Evolutionary conservation across 2,329 filamentous ascomycete genomes (phyloP).

Genomic region (Talaromyces sp.): DNA sequence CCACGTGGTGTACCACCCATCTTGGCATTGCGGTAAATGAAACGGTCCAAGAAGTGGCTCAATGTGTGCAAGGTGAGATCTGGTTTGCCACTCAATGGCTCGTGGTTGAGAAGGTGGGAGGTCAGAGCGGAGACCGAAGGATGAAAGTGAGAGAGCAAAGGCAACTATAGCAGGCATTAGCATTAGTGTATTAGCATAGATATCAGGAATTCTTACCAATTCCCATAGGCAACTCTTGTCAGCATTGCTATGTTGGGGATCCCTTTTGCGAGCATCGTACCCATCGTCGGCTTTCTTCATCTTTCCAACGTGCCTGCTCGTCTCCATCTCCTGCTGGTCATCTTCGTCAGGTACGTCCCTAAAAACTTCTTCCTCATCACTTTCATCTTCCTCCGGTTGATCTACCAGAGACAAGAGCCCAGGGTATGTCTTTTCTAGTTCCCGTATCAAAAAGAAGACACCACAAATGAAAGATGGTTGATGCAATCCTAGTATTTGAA

Average conservation of each 20-base stretch:
- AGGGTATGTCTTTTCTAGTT: constrained; percentile 75
- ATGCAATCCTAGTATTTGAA: constrained; percentile 83
- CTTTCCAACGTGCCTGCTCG: constrained; percentile 21
- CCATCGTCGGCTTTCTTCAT: constrained; percentile 31
- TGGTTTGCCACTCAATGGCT: constrained; percentile 76
- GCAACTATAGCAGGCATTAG: constrained; percentile 44
- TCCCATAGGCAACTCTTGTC: constrained; percentile 93
- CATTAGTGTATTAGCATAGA: too few relatives aligned
- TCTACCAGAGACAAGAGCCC: constrained; percentile 73
- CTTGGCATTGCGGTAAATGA: constrained; percentile 95
- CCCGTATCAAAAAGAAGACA: constrained; percentile 81
- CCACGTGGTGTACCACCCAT: constrained; percentile 62
- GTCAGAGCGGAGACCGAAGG: constrained; percentile 88
- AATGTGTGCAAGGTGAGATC: constrained; percentile 86
- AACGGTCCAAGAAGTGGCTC: constrained; percentile 94
- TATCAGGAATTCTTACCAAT: too few relatives aligned
- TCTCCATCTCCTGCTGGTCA: constrained; percentile 35
- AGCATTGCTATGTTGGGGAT: constrained; percentile 90
- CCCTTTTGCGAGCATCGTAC: constrained; percentile 87
- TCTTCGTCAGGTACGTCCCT: constrained; percentile 60
- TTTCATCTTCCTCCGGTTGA: constrained; percentile 73
- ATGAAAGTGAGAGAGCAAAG: constrained; percentile 79
- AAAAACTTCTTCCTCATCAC: constrained; percentile 66
- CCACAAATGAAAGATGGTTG: constrained; percentile 91
- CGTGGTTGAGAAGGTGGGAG: constrained; percentile 63